A percentile compares a stretch with the other conserved stretches of the same genome.
Evolutionary conservation across 257 asterid genomes (phyloP).

Genomic region (Salvia miltiorrhiza): DNA sequence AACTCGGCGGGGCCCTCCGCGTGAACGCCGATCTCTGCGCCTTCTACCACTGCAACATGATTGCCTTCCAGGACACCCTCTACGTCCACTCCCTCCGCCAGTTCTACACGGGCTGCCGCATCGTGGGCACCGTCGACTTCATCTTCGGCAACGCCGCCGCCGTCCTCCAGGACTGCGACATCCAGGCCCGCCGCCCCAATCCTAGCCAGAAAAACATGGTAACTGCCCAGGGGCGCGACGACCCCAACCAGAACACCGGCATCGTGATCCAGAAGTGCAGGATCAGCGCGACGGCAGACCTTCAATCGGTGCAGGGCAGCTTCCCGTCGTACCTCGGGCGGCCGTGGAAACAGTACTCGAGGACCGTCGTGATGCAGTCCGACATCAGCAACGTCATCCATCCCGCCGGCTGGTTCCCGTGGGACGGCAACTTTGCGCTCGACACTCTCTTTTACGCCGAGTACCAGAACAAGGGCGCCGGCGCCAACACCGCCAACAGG

Average conservation of each 20-base stretch:
- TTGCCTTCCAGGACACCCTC: slow-evolving; percentile 58
- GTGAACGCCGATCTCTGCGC: slow-evolving; percentile 52
- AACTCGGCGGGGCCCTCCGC: slow-evolving; percentile 71
- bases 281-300: slow-evolving; percentile 60
- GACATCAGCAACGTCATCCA: slow-evolving; percentile 44
- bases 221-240: slow-evolving; percentile 56
- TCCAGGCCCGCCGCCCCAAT: slow-evolving; percentile 44
- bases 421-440: slow-evolving; percentile 59
- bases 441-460: slow-evolving; percentile 49
- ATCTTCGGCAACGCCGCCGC: slow-evolving; percentile 46
- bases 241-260: slow-evolving; percentile 64
- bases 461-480: slow-evolving; percentile 55
- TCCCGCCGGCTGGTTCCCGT: slow-evolving; percentile 60
- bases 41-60: slow-evolving; percentile 41
- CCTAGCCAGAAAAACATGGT: slow-evolving; percentile 38
- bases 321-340: slow-evolving; percentile 55
- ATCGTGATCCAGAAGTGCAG: slow-evolving; percentile 53
- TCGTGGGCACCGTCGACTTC: slow-evolving; percentile 63
- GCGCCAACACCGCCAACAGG: slow-evolving; percentile 50
- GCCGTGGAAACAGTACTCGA: slow-evolving; percentile 61
- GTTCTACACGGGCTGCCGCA: slow-evolving; percentile 49
- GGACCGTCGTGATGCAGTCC: slow-evolving; percentile 64
- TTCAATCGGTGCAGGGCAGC: too few species aligned
- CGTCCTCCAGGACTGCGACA: slow-evolving; percentile 51
- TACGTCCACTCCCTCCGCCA: slow-evolving; percentile 46